Percentiles rank a stretch among this genome's conserved stretches.
These are phyloP conservation scores for Cladosporium oxysporum DNA, from an alignment of 2,329 filamentous ascomycete species.

Conservation along the genomic window DNA sequence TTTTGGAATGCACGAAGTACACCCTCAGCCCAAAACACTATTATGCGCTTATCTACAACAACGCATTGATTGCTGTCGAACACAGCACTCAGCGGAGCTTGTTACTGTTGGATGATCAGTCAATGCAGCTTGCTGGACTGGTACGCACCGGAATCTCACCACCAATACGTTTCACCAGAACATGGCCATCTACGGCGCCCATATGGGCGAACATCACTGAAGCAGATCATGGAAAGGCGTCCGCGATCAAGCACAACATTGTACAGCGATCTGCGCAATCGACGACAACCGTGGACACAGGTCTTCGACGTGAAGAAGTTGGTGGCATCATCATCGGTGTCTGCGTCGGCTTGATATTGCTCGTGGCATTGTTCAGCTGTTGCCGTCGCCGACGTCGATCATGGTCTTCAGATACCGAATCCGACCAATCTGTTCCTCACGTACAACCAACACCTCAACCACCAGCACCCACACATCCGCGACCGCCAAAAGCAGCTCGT, in stretches of 20 bases:
- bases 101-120: background rate
- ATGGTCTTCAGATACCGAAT: background rate
- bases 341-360: background rate
- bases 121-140: background rate
- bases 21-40: background rate
- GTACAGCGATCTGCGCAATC: background rate
- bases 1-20: background rate
- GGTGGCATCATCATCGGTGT: slow-evolving; percentile 5
- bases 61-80: background rate
- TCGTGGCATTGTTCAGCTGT: background rate
- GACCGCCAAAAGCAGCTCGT: background rate
- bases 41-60: background rate
- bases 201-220: background rate
- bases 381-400: background rate
- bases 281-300: background rate
- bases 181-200: background rate
- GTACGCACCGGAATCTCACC: background rate
- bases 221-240: background rate
- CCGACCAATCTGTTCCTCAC: background rate
- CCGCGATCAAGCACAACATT: background rate
- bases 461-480: background rate
- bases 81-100: background rate
- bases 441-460: background rate
- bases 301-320: background rate
- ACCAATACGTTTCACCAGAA: background rate